Conservation (phyloP, 306 rosid genomes). For the Bauhinia variegata region DNA sequence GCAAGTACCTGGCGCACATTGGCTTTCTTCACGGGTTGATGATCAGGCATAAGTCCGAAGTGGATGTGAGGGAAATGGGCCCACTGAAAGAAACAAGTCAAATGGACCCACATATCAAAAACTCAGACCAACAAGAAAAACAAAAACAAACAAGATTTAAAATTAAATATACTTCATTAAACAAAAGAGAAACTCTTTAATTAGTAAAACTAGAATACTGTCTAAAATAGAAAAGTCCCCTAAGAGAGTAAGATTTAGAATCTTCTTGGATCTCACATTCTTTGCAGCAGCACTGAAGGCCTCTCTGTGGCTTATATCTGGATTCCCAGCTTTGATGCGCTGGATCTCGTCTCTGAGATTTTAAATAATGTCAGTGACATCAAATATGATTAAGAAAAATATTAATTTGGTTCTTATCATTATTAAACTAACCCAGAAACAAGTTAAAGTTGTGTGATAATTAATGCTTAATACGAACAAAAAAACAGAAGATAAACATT, state of each 20-base stretch:
- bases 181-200: slow-evolving; percentile 30
- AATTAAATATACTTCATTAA: background rate
- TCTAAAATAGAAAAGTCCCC: slow-evolving; percentile 21
- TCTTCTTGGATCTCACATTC: slow-evolving; percentile 67
- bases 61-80: slow-evolving; percentile 98
- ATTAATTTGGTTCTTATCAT: background rate
- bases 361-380: slow-evolving; percentile 9
- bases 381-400: background rate
- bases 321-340: slow-evolving; percentile 97
- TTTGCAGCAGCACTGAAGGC: slow-evolving; percentile 99
- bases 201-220: slow-evolving; percentile 26
- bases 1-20: slow-evolving; percentile 67
- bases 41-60: slow-evolving; percentile 93
- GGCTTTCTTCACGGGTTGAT: slow-evolving; percentile 79
- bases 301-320: slow-evolving; percentile 97
- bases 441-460: too few relatives aligned
- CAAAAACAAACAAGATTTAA: background rate
- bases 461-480: too few relatives aligned
- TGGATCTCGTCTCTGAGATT: slow-evolving; percentile 90
- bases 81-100: slow-evolving; percentile 67
- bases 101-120: slow-evolving; percentile 18
- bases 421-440: background rate
- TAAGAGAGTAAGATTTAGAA: slow-evolving; percentile 35
- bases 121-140: background rate
- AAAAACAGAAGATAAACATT: too few relatives aligned